Conservation (phyloP, 2,329 filamentous ascomycete genomes). For the Exophiala sideris region DNA sequence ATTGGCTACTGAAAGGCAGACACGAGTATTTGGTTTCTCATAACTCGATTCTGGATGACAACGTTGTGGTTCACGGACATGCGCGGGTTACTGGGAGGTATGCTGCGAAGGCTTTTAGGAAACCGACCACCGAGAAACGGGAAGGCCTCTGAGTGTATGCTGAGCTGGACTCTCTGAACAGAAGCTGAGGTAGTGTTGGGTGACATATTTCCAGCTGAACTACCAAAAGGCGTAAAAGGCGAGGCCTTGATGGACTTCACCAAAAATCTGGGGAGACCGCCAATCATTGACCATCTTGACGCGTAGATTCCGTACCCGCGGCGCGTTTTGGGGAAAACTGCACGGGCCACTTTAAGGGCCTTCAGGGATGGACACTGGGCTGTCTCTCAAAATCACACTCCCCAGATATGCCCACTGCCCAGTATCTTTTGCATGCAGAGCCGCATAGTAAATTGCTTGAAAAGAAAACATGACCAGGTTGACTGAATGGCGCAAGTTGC, state of each 20-base stretch:
- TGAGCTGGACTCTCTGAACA: background rate
- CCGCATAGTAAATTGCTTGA: no score
- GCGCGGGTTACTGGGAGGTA: conserved; percentile 15
- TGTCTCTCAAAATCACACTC: background rate
- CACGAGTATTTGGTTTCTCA: conserved; percentile 20
- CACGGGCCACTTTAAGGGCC: no score
- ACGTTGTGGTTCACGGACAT: conserved; percentile 18
- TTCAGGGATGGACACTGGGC: no score
- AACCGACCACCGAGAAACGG: conserved; percentile 5
- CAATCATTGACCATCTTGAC: no score
- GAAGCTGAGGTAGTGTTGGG: no score
- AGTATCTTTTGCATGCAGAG: background rate
- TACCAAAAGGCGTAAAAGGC: no score
- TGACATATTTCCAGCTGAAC: no score
- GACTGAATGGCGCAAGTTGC: conserved; percentile 84
- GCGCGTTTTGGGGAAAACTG: no score
- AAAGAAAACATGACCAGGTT: conserved; percentile 38
- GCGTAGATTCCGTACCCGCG: no score
- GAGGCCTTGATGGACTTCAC: no score
- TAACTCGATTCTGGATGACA: conserved; percentile 24
- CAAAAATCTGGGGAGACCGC: no score
- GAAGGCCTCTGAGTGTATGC: background rate
- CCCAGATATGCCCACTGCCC: background rate
- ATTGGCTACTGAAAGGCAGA: conserved; percentile 21
- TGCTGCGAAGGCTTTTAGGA: conserved; percentile 12